phyloP scores from a whole-genome alignment of 345 rosid species.

The Hibiscus tridactylites region DNA sequence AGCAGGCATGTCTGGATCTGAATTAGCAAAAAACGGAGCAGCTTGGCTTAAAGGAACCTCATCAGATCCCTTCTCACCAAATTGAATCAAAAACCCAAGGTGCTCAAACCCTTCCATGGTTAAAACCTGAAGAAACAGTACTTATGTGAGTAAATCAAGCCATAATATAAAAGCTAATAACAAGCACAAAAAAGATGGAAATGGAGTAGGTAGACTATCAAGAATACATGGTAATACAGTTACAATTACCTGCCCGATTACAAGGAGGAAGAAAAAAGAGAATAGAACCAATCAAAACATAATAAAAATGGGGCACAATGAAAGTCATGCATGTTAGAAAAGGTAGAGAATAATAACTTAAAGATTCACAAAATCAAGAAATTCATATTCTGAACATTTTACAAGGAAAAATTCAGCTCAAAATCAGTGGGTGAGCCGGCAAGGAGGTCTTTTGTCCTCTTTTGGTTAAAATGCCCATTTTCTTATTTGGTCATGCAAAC shows the following conservation, averaged over 20 bases:
- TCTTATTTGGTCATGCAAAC: too few relatives aligned
- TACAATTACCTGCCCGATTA: background rate
- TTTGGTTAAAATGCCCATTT: background rate
- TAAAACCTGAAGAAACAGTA: slow-evolving; percentile 53
- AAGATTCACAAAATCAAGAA: background rate
- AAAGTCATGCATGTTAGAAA: background rate
- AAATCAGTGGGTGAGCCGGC: background rate
- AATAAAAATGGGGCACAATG: background rate
- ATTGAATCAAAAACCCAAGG: slow-evolving; percentile 85
- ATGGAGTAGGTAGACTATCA: background rate
- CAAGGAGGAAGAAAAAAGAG: background rate
- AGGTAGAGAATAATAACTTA: background rate
- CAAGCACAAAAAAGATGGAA: background rate
- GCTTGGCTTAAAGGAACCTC: slow-evolving; percentile 75
- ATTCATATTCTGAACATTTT: background rate
- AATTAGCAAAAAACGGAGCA: slow-evolving; percentile 92
- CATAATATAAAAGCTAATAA: too few relatives aligned
- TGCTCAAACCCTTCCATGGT: slow-evolving; percentile 92
- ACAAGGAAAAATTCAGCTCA: background rate
- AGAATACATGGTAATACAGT: background rate
- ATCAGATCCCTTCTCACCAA: slow-evolving; percentile 85
- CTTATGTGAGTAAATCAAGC: slow-evolving; percentile 9
- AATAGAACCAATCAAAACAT: background rate
- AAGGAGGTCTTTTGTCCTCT: background rate
- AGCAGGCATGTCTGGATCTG: slow-evolving; percentile 99